Conservation (phyloP, 2,329 filamentous ascomycete species). For the Colletotrichum somersetense region DNA sequence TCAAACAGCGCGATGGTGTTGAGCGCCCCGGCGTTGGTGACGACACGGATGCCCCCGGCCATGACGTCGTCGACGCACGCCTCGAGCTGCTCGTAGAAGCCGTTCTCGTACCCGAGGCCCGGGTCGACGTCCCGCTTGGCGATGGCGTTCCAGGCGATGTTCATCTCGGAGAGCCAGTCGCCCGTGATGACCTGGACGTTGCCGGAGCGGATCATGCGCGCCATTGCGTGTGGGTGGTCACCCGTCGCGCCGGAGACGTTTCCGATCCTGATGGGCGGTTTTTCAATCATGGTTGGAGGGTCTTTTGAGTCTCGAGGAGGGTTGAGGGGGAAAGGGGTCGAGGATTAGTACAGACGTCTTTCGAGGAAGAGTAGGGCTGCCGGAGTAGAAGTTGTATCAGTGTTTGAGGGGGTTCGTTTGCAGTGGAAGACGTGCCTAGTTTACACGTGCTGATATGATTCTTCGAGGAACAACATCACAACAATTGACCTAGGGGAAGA, state of each 20-base stretch:
- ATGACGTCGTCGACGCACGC: conserved; percentile 54
- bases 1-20: conserved; percentile 52
- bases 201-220: conserved; percentile 49
- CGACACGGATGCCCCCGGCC: conserved; percentile 51
- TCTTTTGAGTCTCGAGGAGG: neutral
- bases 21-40: conserved; percentile 56
- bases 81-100: conserved; percentile 48
- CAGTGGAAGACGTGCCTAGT: neutral
- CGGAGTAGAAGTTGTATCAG: neutral
- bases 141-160: conserved; percentile 61
- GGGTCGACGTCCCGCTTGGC: conserved; percentile 45
- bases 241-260: conserved; percentile 50
- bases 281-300: conserved; percentile 46
- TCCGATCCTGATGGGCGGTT: conserved; percentile 43
- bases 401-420: neutral
- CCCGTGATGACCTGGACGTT: conserved; percentile 54
- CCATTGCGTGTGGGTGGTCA: conserved; percentile 51
- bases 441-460: neutral
- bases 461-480: neutral
- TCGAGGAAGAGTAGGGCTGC: neutral
- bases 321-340: no score
- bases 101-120: conserved; percentile 35
- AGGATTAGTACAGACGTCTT: neutral
- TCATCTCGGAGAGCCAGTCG: conserved; percentile 61
- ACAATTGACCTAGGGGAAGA: neutral